phyloP scores from a whole-genome alignment of 768 basidiomycete genomes.

The Suillus plorans region DNA sequence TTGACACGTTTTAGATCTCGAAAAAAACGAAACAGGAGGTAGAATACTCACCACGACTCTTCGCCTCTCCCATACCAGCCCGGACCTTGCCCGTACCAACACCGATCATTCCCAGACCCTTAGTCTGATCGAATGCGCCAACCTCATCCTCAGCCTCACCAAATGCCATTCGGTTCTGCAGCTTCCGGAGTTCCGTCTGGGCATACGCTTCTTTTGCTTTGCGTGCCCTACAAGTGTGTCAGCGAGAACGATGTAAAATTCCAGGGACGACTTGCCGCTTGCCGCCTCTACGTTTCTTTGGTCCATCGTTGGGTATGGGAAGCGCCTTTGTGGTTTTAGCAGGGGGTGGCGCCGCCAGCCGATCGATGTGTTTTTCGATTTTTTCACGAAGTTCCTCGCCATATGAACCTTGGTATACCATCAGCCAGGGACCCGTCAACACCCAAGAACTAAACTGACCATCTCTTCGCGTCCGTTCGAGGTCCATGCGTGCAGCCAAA shows the following conservation, averaged over 20 bases:
- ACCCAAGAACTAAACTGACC: conserved; percentile 45
- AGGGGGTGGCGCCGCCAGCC: conserved; percentile 91
- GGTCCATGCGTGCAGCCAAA: conserved; percentile 89
- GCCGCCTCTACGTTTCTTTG: conserved; percentile 93
- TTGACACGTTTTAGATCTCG: conserved; percentile 3
- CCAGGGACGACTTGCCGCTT: conserved; percentile 61
- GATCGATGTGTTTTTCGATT: conserved; percentile 90
- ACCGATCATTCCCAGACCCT: conserved; percentile 97
- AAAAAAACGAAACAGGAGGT: background rate
- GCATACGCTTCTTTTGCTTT: conserved; percentile 99
- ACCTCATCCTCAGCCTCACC: conserved; percentile 96
- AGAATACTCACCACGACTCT: conserved; percentile 74
- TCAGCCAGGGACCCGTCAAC: conserved; percentile 5
- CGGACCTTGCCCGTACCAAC: conserved; percentile 84
- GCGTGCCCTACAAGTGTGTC: conserved; percentile 61
- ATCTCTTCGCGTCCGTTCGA: conserved; percentile 80
- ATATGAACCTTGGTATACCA: conserved; percentile 55
- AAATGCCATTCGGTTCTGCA: conserved; percentile 96
- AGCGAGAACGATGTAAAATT: background rate
- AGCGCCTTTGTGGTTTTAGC: conserved; percentile 91
- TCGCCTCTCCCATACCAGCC: conserved; percentile 82
- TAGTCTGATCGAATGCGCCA: conserved; percentile 96
- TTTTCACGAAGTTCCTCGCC: conserved; percentile 80
- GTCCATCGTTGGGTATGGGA: conserved; percentile 92
- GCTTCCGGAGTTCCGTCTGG: conserved; percentile 92